Conservation (phyloP, 148 eudicot species). For the Silene latifolia region DNA sequence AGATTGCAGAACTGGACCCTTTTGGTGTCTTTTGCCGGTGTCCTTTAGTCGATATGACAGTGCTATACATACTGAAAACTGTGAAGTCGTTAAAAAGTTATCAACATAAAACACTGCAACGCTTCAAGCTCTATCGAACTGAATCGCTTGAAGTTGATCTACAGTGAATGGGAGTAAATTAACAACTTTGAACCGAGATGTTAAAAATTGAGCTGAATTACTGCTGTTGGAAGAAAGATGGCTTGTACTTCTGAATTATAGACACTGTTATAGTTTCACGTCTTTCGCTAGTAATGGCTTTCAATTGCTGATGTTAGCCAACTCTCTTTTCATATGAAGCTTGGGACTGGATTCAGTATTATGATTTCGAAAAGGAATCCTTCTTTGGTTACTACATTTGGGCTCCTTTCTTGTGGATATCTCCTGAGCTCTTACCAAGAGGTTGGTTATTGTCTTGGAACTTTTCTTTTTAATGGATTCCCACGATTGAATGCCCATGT, state of each 20-base stretch:
- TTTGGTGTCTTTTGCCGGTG: not conserved
- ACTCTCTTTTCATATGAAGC: constrained; percentile 39
- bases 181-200: not conserved
- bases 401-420: constrained; percentile 91
- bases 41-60: not conserved
- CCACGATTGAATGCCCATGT: not conserved
- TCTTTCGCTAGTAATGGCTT: not conserved
- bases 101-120: not conserved
- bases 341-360: constrained; percentile 95
- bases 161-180: not conserved
- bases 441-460: constrained; percentile 39
- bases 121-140: not conserved
- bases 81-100: not conserved
- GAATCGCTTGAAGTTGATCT: not conserved
- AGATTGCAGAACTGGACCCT: not conserved
- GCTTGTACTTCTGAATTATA: not conserved
- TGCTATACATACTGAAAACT: not conserved
- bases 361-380: constrained; percentile 82
- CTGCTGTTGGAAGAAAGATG: not conserved
- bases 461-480: constrained; percentile 3
- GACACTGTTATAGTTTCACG: not conserved
- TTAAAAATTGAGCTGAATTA: not conserved
- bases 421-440: constrained; percentile 87
- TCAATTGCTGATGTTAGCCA: constrained; percentile 15
- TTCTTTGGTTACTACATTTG: constrained; percentile 70